Evolutionary conservation across 2,329 filamentous ascomycete genomes (phyloP), one percentile per base, ranked within the genome.

Genomic region (Clarireedia sp.): DNA sequence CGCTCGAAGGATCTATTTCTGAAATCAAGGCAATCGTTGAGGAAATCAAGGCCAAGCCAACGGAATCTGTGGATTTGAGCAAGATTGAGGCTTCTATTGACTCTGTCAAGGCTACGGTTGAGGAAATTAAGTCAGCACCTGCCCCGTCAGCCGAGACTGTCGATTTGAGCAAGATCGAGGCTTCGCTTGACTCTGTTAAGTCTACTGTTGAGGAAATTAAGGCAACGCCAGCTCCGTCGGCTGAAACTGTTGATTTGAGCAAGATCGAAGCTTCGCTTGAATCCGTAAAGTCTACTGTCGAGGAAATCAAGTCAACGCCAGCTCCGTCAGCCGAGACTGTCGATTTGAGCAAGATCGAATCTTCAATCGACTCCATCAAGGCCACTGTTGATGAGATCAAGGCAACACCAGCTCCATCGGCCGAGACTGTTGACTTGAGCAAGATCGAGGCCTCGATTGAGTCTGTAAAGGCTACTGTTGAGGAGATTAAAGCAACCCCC

Each of bases 101-200:
- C 5, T 38, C 40, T 8, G 45, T 51, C 24, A 55, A 56, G 19
- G 44, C 16, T 36, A 54, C 55, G 16, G 45, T 64, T 5, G 48
- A 49, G n/a, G 60, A 63, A 23, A 60, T 64, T 19, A 65, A 64
- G 49, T 38, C 57, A 2, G 55, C 57, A 14, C 55, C 58, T 21
- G 46, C 56, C 10, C 57, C 57, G 36, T 40, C 38, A n/a, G 19
- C 51, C 10, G 59, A 63, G 33, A 58, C 58, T 50, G 51, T 58
- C 14, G 61, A 65, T 47, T 24, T 64, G 2, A 59, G 60, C 3
- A 4, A 40, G 6, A 7, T 65, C 3, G 60, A 63, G 45, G 33
- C 53, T 0, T 56, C 56, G 0, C 41, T 64, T 2, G 53, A 56
- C 5, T 59, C 56, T 1, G 8, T 63, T 24, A 49, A 57, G 6